Evolutionary conservation across 148 eudicot species (phyloP), one percentile per base, ranked within the genome.

Genomic region (Rhododendron griersonianum): DNA sequence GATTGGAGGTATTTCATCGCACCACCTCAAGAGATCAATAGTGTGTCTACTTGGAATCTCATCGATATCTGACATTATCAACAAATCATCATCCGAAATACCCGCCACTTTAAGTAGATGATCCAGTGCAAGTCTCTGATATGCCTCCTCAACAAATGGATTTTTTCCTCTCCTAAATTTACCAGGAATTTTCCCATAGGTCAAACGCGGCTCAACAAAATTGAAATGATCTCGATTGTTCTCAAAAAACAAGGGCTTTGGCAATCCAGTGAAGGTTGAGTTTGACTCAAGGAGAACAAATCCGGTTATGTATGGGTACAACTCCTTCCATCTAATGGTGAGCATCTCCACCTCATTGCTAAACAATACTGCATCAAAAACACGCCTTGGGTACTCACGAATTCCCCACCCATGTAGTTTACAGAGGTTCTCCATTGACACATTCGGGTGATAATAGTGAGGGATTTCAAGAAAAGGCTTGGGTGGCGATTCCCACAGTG

Each of bases 21-120:
- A 95, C 98, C 98, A 95, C 81, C 98, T 92, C 87, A 95, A 89
- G 35, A 95, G 92, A 92, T 95, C 89, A 53, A 95, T 95, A 2
- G 98, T 95, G 87, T 95, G 96, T 57, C 93, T 86, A 71, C 98
- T 93, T 5, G 98, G 98, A 65, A 95, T 95, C 90, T 95, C 98
- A 83, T 94, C 98, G 16, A 95, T 92, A 86, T 95, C 98, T 2
- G 98, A 95, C 98, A 95, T 95, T 37, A 95, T 91, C 84, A 95
- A 87, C 65, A 95, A 81, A 73, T 95, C 96, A 89, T 92, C 98
- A 86, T 95, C 95, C 55, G 91, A 82, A 81, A 95, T 95, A 19
- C 94, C 95, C 8, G 98, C 98, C 69, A 87, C 86, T 83, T 90
- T 92, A 5, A 95, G 87, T 44, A 95, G 92, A 78, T 91, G 92